These are phyloP conservation scores for Pleurotus djamor DNA, from an alignment of 768 basidiomycete species.

Conservation along the genomic window DNA sequence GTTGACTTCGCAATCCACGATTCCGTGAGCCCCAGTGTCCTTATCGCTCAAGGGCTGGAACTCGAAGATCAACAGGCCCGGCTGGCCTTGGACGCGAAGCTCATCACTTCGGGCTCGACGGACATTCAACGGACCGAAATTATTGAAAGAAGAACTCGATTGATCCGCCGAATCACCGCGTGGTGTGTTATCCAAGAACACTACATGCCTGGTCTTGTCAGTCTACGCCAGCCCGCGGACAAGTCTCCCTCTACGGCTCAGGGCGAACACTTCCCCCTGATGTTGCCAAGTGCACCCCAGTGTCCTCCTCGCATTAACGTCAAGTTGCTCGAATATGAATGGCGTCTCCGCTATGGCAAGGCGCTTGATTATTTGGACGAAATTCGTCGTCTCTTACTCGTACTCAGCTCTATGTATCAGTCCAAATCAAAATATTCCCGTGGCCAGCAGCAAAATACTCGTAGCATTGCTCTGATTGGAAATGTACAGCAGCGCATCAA, in stretches of 20 bases:
- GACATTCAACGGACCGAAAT: background rate
- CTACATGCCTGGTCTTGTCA: conserved; percentile 15
- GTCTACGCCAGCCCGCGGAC: background rate
- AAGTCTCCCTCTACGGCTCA: background rate
- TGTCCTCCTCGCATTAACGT: background rate
- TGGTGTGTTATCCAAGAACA: conserved; percentile 11
- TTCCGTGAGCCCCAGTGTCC: background rate
- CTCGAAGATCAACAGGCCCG: background rate
- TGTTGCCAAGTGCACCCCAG: background rate
- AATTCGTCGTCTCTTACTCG: conserved; percentile 8
- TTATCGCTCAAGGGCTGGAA: background rate
- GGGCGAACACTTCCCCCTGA: background rate
- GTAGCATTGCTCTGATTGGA: background rate
- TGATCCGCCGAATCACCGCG: conserved; percentile 14
- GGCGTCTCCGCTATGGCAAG: conserved; percentile 8
- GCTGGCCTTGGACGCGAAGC: background rate
- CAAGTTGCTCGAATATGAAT: background rate
- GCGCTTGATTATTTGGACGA: conserved; percentile 13
- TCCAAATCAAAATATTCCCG: conserved; percentile 9
- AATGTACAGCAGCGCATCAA: background rate
- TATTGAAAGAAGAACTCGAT: conserved; percentile 9
- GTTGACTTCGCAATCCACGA: background rate
- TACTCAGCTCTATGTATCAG: conserved; percentile 6
- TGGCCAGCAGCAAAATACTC: background rate
- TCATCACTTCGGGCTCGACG: background rate